Conservation (phyloP, 768 basidiomycete genomes). For the Coprinopsis strossmayeri region DNA sequence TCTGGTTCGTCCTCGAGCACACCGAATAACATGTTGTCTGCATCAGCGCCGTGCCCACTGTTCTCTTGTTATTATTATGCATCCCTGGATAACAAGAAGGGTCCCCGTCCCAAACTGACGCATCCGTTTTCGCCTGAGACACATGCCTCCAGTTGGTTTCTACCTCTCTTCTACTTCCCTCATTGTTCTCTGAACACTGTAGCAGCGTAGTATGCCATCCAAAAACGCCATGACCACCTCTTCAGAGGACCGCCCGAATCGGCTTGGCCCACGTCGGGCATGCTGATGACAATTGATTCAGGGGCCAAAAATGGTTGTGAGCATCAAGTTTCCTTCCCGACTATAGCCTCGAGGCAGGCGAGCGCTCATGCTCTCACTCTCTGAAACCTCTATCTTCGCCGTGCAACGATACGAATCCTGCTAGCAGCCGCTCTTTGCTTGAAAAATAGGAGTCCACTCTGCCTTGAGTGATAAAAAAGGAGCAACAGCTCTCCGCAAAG, state of each 20-base stretch:
- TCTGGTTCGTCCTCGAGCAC: too few relatives aligned
- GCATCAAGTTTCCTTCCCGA: not conserved
- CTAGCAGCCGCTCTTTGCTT: not conserved
- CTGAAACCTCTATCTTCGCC: not conserved
- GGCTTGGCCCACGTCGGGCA: not conserved
- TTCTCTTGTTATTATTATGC: too few relatives aligned
- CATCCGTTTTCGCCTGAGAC: too few relatives aligned
- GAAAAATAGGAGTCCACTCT: not conserved
- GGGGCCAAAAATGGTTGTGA: not conserved
- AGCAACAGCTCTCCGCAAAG: not conserved
- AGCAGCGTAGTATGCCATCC: too few relatives aligned
- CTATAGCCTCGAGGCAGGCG: not conserved
- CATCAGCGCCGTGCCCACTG: too few relatives aligned
- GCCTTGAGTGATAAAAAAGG: not conserved
- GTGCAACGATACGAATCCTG: not conserved
- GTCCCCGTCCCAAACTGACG: too few relatives aligned
- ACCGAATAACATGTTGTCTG: too few relatives aligned
- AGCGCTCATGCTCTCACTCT: constrained; percentile 2
- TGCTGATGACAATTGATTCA: not conserved
- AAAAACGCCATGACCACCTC: not conserved
- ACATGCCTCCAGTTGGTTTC: too few relatives aligned
- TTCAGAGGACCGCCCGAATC: not conserved
- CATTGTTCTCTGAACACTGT: too few relatives aligned
- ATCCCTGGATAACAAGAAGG: too few relatives aligned
- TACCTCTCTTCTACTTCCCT: too few relatives aligned